Evolutionary conservation across 148 eudicot species (phyloP).

Genomic region (Cornus kousa): DNA sequence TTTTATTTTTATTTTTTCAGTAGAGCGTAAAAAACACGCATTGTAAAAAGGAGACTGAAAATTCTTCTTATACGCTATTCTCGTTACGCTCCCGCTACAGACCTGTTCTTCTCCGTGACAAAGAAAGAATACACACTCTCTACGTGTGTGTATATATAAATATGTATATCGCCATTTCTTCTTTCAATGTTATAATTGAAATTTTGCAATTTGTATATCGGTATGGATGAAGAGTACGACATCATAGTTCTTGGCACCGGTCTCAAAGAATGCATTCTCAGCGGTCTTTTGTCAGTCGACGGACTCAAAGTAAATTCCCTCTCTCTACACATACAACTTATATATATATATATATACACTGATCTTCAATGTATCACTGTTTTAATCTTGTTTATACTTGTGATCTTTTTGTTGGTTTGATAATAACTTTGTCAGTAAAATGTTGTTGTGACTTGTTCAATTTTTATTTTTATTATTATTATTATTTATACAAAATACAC

Average conservation of each 20-base stretch:
- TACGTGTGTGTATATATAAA: no score
- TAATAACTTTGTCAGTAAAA: no score
- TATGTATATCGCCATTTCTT: conserved; percentile 2
- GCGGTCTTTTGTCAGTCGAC: conserved; percentile 58
- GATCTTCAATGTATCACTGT: no score
- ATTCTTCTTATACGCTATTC: background rate
- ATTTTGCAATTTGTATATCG: background rate
- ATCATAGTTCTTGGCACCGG: conserved; percentile 56
- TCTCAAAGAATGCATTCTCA: conserved; percentile 61
- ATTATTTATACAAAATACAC: no score
- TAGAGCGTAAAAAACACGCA: no score
- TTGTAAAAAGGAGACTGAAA: background rate
- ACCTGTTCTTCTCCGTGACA: background rate
- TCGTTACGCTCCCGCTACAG: background rate
- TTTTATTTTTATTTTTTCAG: no score
- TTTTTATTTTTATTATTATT: no score
- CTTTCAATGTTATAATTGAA: background rate
- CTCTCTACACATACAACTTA: background rate
- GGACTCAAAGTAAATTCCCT: conserved; percentile 39
- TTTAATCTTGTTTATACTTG: no score
- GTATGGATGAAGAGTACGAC: conserved; percentile 53
- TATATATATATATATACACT: no score
- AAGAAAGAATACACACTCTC: no score
- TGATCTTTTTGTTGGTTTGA: no score
- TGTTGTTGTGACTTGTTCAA: no score